Percentiles rank a stretch among this genome's conserved stretches.
phyloP scores from a whole-genome alignment of 768 basidiomycete genomes.

The Coprinopsis strossmayeri region DNA sequence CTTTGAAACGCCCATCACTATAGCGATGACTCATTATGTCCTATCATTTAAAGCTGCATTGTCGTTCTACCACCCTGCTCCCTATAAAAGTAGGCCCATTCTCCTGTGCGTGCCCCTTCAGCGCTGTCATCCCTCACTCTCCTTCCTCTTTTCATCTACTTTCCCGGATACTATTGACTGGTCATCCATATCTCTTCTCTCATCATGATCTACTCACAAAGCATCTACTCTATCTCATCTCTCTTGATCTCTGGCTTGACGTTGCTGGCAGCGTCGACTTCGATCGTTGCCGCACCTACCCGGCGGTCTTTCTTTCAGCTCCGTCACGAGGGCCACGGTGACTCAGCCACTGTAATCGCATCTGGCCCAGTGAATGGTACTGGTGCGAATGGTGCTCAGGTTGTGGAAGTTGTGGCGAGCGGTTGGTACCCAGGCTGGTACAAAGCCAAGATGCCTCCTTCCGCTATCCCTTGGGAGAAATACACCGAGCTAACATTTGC shows the following conservation, averaged over 20 bases:
- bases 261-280: slow-evolving; percentile 24
- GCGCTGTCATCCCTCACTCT: neutral
- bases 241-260: slow-evolving; percentile 6
- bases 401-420: slow-evolving; percentile 33
- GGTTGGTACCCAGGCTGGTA: slow-evolving; percentile 58
- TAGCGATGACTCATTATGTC: too few relatives aligned
- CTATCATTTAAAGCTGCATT: too few relatives aligned
- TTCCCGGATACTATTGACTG: neutral
- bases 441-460: slow-evolving; percentile 30
- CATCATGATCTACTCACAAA: neutral
- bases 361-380: too few relatives aligned
- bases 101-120: neutral
- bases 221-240: too few relatives aligned
- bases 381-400: too few relatives aligned
- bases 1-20: too few relatives aligned
- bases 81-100: neutral
- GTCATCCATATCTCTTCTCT: neutral
- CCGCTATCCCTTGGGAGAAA: slow-evolving; percentile 45
- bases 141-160: neutral
- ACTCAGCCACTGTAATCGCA: neutral
- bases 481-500: slow-evolving; percentile 44
- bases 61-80: too few relatives aligned
- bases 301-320: slow-evolving; percentile 18
- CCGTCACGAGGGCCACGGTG: slow-evolving; percentile 2
- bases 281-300: slow-evolving; percentile 24